A percentile compares a stretch with the other conserved stretches of the same genome.
Conservation (phyloP, 1,139 yeast genomes). For the Yamadazyma triangularis region DNA sequence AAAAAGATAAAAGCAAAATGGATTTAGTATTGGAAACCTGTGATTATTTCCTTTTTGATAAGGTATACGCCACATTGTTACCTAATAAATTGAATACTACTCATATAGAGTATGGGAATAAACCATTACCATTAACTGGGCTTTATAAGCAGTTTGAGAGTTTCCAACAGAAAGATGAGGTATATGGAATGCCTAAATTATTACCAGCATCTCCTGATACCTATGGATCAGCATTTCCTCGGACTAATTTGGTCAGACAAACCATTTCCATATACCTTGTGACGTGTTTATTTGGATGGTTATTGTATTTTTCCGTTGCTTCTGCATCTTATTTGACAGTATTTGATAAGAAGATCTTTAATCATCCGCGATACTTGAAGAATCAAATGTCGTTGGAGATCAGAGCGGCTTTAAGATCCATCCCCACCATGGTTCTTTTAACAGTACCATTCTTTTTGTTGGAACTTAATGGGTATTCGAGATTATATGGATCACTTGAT, state of each 20-base stretch:
- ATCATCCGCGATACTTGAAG: constrained; percentile 93
- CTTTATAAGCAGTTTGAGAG: constrained; percentile 16
- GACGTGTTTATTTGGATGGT: constrained; percentile 80
- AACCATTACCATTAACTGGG: constrained; percentile 1
- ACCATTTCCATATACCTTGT: constrained; percentile 60
- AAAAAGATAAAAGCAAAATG: constrained; percentile 42
- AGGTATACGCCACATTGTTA: constrained; percentile 52
- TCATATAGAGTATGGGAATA: constrained; percentile 2
- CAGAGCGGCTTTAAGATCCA: constrained; percentile 69
- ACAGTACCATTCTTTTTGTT: constrained; percentile 87
- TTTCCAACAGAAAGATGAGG: constrained; percentile 30
- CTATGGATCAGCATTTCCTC: constrained; percentile 57
- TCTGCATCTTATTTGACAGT: constrained; percentile 67
- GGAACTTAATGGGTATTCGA: constrained; percentile 81
- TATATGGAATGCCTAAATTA: constrained; percentile 36
- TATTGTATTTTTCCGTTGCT: constrained; percentile 74
- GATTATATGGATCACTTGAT: constrained; percentile 61
- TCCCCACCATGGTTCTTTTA: constrained; percentile 81
- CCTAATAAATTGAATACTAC: constrained; percentile 26
- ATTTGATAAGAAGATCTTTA: constrained; percentile 83
- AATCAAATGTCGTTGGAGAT: constrained; percentile 88
- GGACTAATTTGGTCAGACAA: constrained; percentile 75
- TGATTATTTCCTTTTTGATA: constrained; percentile 72
- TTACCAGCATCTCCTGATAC: constrained; percentile 49
- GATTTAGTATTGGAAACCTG: constrained; percentile 81